These are phyloP conservation scores for Dictyostelium discoideum DNA, from an alignment of 78 protist species.

Conservation along the genomic window dicty_2.7 NC_007089.4:3413501-3414000, in stretches of 20 bases:
- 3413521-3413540: background rate
- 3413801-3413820: background rate
- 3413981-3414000: conserved; percentile 1
- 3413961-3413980: conserved; percentile 9
- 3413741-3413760: conserved; percentile 25
- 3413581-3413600: background rate
- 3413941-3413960: background rate
- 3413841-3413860: background rate
- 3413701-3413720: conserved; percentile 28
- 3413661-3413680: background rate
- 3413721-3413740: conserved; percentile 29
- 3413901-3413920: background rate
- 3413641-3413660: background rate
- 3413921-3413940: background rate
- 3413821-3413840: background rate
- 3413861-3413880: background rate
- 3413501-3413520: background rate
- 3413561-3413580: background rate
- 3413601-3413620: background rate
- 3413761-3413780: background rate
- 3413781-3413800: conserved; percentile 5
- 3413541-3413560: background rate
- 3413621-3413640: background rate
- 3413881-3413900: background rate
- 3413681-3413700: background rate